Evolutionary conservation across 2,329 filamentous ascomycete species (phyloP).

Genomic region (Sporothrix pallida): DNA sequence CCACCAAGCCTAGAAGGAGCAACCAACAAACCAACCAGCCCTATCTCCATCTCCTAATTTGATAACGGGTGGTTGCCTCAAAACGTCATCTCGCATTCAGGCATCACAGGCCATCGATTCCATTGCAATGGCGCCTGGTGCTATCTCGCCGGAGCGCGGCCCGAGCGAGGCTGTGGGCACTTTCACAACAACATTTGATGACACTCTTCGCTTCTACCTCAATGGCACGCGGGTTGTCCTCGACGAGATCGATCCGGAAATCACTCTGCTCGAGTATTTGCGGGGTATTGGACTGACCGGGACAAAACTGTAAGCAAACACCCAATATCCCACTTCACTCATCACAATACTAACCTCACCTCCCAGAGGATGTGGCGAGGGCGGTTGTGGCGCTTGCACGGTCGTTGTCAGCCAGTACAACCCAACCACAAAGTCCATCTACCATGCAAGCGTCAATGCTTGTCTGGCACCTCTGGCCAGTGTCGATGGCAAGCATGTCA

Average conservation of each 20-base stretch:
- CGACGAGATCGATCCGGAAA: constrained; percentile 86
- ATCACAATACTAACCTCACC: neutral
- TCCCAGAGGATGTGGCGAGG: constrained; percentile 84
- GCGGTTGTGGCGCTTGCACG: constrained; percentile 94
- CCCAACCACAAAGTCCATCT: constrained; percentile 88
- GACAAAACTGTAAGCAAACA: constrained; percentile 74
- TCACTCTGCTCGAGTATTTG: constrained; percentile 91
- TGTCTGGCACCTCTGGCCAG: constrained; percentile 92
- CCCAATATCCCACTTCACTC: neutral
- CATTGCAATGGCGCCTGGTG: constrained; percentile 61
- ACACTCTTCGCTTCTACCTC: constrained; percentile 89
- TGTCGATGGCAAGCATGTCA: constrained; percentile 96
- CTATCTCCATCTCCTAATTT: neutral
- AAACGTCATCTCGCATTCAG: neutral
- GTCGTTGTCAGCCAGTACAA: constrained; percentile 94
- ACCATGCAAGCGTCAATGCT: constrained; percentile 96
- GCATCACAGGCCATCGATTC: neutral
- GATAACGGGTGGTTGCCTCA: neutral
- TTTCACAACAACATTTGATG: constrained; percentile 79
- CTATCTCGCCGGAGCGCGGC: constrained; percentile 54
- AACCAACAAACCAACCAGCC: neutral
- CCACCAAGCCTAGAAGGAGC: neutral
- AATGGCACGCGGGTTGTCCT: constrained; percentile 90
- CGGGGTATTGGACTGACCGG: constrained; percentile 91
- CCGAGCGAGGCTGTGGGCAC: constrained; percentile 48